Evolutionary conservation across 352 stramenopile genomes (phyloP).

Genomic region (Phytopythium helicoides): DNA sequence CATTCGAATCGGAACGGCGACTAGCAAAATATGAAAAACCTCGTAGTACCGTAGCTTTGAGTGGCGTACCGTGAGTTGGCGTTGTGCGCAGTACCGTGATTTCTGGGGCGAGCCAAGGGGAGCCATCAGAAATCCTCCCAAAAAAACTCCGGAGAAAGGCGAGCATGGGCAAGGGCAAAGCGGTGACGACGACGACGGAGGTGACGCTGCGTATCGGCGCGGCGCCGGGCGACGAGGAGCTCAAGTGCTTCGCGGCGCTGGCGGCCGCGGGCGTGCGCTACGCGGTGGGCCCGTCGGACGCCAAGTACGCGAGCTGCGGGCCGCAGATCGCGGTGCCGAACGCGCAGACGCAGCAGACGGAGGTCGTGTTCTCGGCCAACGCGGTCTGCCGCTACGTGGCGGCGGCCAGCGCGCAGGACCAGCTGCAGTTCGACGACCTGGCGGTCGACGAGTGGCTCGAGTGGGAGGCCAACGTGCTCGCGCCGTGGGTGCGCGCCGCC

Average conservation of each 20-base stretch:
- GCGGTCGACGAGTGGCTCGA: constrained; percentile 82
- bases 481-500: constrained; percentile 51
- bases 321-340: constrained; percentile 43
- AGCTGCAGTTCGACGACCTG: constrained; percentile 67
- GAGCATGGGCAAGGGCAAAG: constrained; percentile 4
- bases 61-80: too few species aligned
- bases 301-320: constrained; percentile 54
- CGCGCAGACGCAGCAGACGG: constrained; percentile 14
- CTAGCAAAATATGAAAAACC: too few species aligned
- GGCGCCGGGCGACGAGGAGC: constrained; percentile 58
- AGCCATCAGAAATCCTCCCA: background rate
- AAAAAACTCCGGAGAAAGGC: background rate
- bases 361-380: constrained; percentile 76
- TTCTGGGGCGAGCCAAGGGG: too few species aligned
- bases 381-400: constrained; percentile 74
- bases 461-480: constrained; percentile 72
- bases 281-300: constrained; percentile 46
- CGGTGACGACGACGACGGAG: background rate
- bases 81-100: too few species aligned
- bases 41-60: too few species aligned
- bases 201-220: constrained; percentile 71
- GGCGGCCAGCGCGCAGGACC: constrained; percentile 21
- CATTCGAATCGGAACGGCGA: too few species aligned
- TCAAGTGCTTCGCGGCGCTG: constrained; percentile 81
- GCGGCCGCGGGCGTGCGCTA: constrained; percentile 44